Percentiles rank a stretch among this genome's conserved stretches.
phyloP scores from a whole-genome alignment of 2,329 filamentous ascomycete genomes.

The Botrytis sinoallii region DNA sequence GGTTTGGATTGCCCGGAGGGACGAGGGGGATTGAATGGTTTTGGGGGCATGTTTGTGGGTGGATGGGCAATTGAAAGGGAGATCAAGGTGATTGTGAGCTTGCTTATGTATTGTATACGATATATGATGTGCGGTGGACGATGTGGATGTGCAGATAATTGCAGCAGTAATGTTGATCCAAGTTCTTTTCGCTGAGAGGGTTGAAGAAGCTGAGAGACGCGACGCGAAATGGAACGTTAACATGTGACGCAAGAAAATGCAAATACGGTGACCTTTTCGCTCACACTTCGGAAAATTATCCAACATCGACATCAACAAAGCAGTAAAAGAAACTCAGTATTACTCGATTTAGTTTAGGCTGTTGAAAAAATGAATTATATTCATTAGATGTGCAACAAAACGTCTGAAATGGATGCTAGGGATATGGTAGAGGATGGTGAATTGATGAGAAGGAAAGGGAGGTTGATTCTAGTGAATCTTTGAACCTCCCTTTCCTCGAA shows the following conservation, averaged over 20 bases:
- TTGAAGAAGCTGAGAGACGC: slow-evolving; percentile 4
- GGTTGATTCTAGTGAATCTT: background rate
- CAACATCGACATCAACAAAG: background rate
- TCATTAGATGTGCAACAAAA: slow-evolving; percentile 7
- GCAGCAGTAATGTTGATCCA: background rate
- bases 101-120: background rate
- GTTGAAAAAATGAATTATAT: background rate
- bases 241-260: slow-evolving; percentile 7
- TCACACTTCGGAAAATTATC: background rate
- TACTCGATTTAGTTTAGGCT: background rate
- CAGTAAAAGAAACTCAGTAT: background rate
- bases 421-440: background rate
- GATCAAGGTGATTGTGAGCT: background rate
- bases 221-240: slow-evolving; percentile 13
- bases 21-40: slow-evolving; percentile 37
- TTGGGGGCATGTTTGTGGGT: slow-evolving; percentile 32
- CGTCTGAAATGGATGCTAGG: background rate
- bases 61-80: background rate
- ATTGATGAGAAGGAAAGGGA: background rate
- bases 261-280: slow-evolving; percentile 1
- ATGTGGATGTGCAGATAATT: background rate
- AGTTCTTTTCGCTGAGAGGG: background rate
- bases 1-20: slow-evolving; percentile 20
- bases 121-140: background rate
- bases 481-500: background rate